Base-by-base conservation (phyloP, 306 rosid species). In the Delonix regia region DNA sequence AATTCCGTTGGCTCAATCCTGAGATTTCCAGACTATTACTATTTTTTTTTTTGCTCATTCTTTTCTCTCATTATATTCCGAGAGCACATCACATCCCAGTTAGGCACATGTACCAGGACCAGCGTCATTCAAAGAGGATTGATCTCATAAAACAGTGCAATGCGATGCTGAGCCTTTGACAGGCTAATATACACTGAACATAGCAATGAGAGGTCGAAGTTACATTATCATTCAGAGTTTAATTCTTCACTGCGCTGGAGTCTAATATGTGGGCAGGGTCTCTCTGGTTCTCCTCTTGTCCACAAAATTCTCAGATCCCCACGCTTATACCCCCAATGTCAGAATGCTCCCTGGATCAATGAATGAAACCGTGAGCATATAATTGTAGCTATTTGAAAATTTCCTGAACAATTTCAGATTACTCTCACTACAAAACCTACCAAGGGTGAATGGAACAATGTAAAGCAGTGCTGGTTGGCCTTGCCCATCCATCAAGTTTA, bases 391-490 rank as follows among this genome's bases (percentile, higher is more conserved):
- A 19, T 63, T 74, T 16, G 39, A 24, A 30, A 42, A 41, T 68
- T 70, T 48, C 34, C 28, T 41, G 18, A 5, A 53, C 11, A 14
- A 19, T 28, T 36, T 53, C 33, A 52, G 59, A 33, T 19, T 15
- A 60, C 30, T 38, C 49, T 47, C 67, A 34, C 62, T 75, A 56
- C 71, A 19, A 73, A 66, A 74, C 71, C 56, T 87, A 93, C 99
- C 98, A 0, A 96, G 96, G 9, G 92, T 96, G 73, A 96, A 96
- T 16, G 99, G 99, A 64, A 96, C 97, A 9, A 96, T 91, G 88
- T 96, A 93, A 70, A 96, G 88, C 44, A 96, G 88, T n/a, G 99
- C 99, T 0, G 97, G 99, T 80, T 96, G 99, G 65, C 99, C 99
- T 51, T 91, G 97, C 42, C 99, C 99, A 16, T 93, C 97, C 99